Evolutionary conservation across 352 stramenopile species (phyloP), one percentile per base, ranked within the genome.

Genomic region (Phytophthora fragariae): DNA sequence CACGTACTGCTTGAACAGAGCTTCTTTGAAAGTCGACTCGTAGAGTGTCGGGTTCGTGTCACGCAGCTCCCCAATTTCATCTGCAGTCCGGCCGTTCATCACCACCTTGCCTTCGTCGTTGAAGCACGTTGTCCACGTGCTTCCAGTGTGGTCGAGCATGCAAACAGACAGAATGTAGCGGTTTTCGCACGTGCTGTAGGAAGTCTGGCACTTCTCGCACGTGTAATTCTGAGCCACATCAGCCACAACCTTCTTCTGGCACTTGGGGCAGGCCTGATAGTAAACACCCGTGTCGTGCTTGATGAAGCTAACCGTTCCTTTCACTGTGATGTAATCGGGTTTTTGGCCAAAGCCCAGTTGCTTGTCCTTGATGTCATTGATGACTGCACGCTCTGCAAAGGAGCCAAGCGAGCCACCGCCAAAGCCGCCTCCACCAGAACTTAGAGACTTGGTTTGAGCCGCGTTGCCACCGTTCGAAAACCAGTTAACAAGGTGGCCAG

Each of bases 151-250:
- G 81, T 99, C 98, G 54, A 95, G 84, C 55, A 99, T 85, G 21
- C 94, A 91, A 19, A 97, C 86, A 57, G 92, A 98, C 73, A 99
- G 90, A 67, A 99, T 99, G 89, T 97, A 99, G 58, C 97, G 92
- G 63, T 98, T 97, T 70, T 97, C 90, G 72, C 97, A 99, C 21
- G 89, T 94, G 49, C 85, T 86, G 82, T 98, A 97, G n/a, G 92
- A 97, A 47, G 92, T 95, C 75, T 98, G 88, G 82, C 97, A 99
- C 77, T 98, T 99, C 72, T 99, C 97, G 72, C 97, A 99, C 61
- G 91, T 91, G 83, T 93, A 99, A 59, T 96, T 97, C 66, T 97
- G 91, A 68, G 98, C 97, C 52, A 98, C 97, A 54, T 96, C 97
- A 62, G 97, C 91, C 59, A 95, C 83, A 39, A 97, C 90, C 77